phyloP scores from a whole-genome alignment of 495 filamentous ascomycete genomes.

The Wilcoxina mikolae region DNA sequence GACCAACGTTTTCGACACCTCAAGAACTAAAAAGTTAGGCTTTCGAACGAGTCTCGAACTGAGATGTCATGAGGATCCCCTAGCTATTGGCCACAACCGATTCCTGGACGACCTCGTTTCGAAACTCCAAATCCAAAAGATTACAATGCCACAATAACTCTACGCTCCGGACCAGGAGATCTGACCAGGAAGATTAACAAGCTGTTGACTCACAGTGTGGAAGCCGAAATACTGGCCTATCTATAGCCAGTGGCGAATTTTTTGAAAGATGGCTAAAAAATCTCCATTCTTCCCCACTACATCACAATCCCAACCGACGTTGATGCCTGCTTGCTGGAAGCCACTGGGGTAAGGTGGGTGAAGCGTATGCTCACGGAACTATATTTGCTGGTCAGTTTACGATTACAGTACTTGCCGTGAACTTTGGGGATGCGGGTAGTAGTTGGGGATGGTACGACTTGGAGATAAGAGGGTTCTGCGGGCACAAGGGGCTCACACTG shows the following conservation, averaged over 20 bases:
- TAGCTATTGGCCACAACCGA: too few relatives aligned
- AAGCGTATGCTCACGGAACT: neutral
- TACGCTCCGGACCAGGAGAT: neutral
- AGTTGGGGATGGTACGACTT: too few relatives aligned
- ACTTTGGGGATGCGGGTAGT: too few relatives aligned
- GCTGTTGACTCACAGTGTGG: neutral
- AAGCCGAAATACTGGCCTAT: neutral
- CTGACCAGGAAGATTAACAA: neutral
- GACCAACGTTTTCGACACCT: too few relatives aligned
- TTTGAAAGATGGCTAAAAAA: neutral
- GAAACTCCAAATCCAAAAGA: constrained; percentile 1
- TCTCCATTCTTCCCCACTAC: neutral
- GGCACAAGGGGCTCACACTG: too few relatives aligned
- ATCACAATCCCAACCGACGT: neutral
- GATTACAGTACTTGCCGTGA: neutral
- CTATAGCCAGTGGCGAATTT: neutral
- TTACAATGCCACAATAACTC: constrained; percentile 4
- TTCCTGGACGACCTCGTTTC: too few relatives aligned
- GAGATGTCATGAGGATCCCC: too few relatives aligned
- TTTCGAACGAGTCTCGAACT: too few relatives aligned
- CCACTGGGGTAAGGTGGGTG: neutral
- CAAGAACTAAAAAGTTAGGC: too few relatives aligned
- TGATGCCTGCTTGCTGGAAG: neutral
- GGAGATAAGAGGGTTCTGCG: too few relatives aligned
- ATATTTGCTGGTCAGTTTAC: neutral